Conservation (phyloP, 2,329 filamentous ascomycete genomes). For the Cladorrhinum sp. region DNA sequence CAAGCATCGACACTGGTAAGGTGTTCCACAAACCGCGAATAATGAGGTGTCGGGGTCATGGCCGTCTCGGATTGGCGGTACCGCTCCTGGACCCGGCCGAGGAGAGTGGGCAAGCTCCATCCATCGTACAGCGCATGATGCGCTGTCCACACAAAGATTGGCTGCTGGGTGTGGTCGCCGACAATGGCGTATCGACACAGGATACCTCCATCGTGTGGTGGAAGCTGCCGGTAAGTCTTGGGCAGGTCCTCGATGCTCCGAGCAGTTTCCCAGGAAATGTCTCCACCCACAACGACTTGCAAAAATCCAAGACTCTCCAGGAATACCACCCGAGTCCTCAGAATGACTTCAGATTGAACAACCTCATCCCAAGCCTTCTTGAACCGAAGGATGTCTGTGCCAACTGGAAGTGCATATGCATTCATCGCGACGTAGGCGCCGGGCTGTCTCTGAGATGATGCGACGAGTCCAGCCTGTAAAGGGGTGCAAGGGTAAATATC, state of each 20-base stretch:
- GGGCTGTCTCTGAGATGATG: constrained; percentile 47
- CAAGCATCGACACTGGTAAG: constrained; percentile 11
- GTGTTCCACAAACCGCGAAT: constrained; percentile 25
- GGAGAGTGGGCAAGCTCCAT: constrained; percentile 24
- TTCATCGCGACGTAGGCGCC: constrained; percentile 52
- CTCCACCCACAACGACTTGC: constrained; percentile 22
- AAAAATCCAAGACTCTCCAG: constrained; percentile 16
- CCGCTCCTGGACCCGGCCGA: constrained; percentile 21
- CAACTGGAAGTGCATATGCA: constrained; percentile 38
- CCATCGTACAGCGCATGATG: constrained; percentile 29
- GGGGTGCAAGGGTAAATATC: constrained; percentile 35
- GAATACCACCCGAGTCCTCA: constrained; percentile 19
- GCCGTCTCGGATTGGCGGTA: constrained; percentile 12
- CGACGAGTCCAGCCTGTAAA: constrained; percentile 44
- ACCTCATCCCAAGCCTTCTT: constrained; percentile 16
- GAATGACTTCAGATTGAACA: constrained; percentile 1
- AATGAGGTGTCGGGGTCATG: constrained; percentile 13
- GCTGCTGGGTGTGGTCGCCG: constrained; percentile 9
- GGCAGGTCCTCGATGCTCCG: constrained; percentile 3
- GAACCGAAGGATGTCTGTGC: constrained; percentile 15
- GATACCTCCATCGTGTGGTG: constrained; percentile 23
- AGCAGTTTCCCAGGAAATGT: constrained; percentile 16
- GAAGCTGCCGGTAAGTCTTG: constrained; percentile 16
- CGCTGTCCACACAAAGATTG: constrained; percentile 22
- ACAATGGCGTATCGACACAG: constrained; percentile 20